Evolutionary conservation across 345 rosid genomes (phyloP).

Genomic region (Moricandia moricandioides): DNA sequence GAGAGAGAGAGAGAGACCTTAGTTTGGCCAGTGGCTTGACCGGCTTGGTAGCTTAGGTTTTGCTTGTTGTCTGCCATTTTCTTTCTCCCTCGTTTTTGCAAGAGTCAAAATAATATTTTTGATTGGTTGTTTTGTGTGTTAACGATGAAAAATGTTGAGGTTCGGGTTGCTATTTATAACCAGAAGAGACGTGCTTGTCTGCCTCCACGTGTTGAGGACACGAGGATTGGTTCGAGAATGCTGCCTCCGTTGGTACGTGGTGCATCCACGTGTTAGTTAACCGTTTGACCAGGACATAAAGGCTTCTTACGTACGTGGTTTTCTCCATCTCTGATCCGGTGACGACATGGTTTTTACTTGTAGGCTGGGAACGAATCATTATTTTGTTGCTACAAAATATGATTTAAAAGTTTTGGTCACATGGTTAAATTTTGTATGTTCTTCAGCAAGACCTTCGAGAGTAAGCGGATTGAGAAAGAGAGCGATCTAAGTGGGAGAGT

Average conservation of each 20-base stretch:
- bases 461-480: too few relatives aligned
- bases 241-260: background rate
- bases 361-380: background rate
- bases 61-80: slow-evolving; percentile 41
- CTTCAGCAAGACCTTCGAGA: too few relatives aligned
- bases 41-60: slow-evolving; percentile 48
- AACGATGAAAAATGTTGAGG: background rate
- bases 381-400: background rate
- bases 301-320: slow-evolving; percentile 16
- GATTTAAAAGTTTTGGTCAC: background rate
- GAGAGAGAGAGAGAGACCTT: slow-evolving; percentile 34
- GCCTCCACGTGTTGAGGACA: slow-evolving; percentile 30
- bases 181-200: background rate
- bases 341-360: background rate
- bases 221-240: slow-evolving; percentile 5
- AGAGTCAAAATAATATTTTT: too few relatives aligned
- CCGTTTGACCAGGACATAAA: slow-evolving; percentile 28
- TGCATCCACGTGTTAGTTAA: slow-evolving; percentile 12
- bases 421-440: too few relatives aligned
- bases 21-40: slow-evolving; percentile 56
- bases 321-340: background rate
- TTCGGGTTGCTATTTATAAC: slow-evolving; percentile 12
- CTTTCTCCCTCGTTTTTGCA: background rate
- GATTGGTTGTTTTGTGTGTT: background rate
- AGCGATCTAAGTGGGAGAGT: too few relatives aligned